Evolutionary conservation across 148 eudicot species (phyloP).

Genomic region (Camellia sinensis): DNA sequence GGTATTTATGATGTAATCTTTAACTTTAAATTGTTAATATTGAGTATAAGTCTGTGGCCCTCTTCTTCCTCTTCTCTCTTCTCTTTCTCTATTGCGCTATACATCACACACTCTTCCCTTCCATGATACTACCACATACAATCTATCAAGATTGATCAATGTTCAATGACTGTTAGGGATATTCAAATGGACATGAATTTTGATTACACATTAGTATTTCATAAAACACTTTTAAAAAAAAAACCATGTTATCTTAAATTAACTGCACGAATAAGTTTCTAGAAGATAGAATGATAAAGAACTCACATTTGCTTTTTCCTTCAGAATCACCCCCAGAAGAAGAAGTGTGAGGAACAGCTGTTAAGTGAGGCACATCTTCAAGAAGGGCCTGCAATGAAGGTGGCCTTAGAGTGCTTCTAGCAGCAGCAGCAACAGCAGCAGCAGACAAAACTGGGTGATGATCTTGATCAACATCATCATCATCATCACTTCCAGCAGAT

Average conservation of each 20-base stretch:
- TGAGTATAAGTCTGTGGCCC: too few species aligned
- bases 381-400: constrained; percentile 97
- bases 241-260: not conserved
- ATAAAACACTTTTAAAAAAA: not conserved
- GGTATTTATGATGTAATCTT: too few species aligned
- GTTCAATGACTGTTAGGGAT: not conserved
- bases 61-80: too few species aligned
- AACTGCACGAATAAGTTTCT: not conserved
- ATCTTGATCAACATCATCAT: constrained; percentile 41
- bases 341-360: constrained; percentile 60
- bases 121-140: not conserved
- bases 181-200: not conserved
- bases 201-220: not conserved
- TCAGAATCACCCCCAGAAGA: constrained; percentile 98
- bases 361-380: constrained; percentile 74
- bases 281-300: constrained; percentile 11
- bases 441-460: constrained; percentile 75
- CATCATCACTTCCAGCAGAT: constrained; percentile 77
- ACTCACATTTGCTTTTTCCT: constrained; percentile 91
- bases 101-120: not conserved
- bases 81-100: too few species aligned
- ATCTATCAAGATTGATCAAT: not conserved
- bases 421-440: constrained; percentile 88
- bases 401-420: constrained; percentile 84
- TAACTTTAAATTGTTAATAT: too few species aligned